Base-by-base conservation (phyloP, 345 rosid species). In the Pseudoturritis turrita region DNA sequence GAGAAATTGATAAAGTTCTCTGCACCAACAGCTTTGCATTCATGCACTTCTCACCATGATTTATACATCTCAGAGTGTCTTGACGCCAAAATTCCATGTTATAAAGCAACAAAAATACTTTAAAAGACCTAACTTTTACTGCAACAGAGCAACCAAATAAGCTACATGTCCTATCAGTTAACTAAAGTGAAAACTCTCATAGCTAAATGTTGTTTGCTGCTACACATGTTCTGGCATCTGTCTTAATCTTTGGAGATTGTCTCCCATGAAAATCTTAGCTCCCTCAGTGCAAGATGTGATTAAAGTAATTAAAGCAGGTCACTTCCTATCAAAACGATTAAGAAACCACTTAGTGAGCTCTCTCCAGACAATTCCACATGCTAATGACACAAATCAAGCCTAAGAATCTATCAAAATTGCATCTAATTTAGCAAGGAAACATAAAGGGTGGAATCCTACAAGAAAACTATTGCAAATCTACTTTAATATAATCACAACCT, bases 1-100 rank as follows among this genome's bases (percentile, higher is more conserved):
- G 91, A 91, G 73, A 85, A 88, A 61, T 85, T 90, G 78, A 90
- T 73, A 78, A 81, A 86, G 61, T 90, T 86, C 83, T 28, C 88
- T 89, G 18, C 91, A 81, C 68, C 82, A 72, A 47, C 86, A 7
- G 36, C 35, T 29, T 29, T 29, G 35, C 35, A 29, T 29, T 5
- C 8, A 29, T 29, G 37, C 25, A 51, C 17, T 41, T 22, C 53
- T 28, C 43, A 39, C 51, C 40, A 28, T 54, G 43, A 31, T 41
- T 26, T 40, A 33, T 33, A 33, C 9, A 2, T 33, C 36, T 33
- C 36, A 1, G 7, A 33, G 10, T 33, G 10, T 33, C 36, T 33
- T 33, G 10, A 68, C 55, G 29, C 54, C 33, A 43, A 43, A 33
- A 21, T 47, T 17, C 9, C 35, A 52, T 15, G 18, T 17, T 25